phyloP scores from a whole-genome alignment of 345 rosid species.

The Linum trigynum region DNA sequence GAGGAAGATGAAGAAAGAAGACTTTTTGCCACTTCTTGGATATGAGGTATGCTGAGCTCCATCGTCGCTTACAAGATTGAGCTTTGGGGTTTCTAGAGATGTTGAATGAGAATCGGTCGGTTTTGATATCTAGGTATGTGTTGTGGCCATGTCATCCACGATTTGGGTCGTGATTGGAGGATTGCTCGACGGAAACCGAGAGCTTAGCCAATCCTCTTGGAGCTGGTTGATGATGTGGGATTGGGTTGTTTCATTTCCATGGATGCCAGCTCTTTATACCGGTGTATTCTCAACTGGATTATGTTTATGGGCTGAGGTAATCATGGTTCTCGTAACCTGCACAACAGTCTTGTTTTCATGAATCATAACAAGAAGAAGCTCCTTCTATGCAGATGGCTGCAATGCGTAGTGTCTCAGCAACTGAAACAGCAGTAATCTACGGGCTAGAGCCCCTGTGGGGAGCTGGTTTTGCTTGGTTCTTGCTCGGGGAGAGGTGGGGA shows the following conservation, averaged over 20 bases:
- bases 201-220: conserved; percentile 10
- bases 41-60: conserved; percentile 12
- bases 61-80: background rate
- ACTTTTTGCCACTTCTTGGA: conserved; percentile 20
- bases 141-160: conserved; percentile 19
- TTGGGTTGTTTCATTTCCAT: conserved; percentile 18
- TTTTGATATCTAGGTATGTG: conserved; percentile 11
- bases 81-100: background rate
- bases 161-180: conserved; percentile 19
- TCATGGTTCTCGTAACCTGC: background rate
- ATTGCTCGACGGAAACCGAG: conserved; percentile 6
- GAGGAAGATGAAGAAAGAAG: conserved; percentile 16
- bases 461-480: conserved; percentile 30
- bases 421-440: conserved; percentile 23
- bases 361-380: background rate
- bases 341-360: background rate
- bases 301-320: conserved; percentile 22
- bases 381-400: conserved; percentile 20
- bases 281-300: conserved; percentile 21
- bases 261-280: conserved; percentile 21
- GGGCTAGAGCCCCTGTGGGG: conserved; percentile 29
- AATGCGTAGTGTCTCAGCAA: conserved; percentile 24
- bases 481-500: conserved; percentile 27
- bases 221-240: conserved; percentile 13
- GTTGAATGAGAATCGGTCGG: background rate